These are phyloP conservation scores for Trichoderma sp. DNA, from an alignment of 2,329 filamentous ascomycete genomes.

Conservation along the genomic window DNA sequence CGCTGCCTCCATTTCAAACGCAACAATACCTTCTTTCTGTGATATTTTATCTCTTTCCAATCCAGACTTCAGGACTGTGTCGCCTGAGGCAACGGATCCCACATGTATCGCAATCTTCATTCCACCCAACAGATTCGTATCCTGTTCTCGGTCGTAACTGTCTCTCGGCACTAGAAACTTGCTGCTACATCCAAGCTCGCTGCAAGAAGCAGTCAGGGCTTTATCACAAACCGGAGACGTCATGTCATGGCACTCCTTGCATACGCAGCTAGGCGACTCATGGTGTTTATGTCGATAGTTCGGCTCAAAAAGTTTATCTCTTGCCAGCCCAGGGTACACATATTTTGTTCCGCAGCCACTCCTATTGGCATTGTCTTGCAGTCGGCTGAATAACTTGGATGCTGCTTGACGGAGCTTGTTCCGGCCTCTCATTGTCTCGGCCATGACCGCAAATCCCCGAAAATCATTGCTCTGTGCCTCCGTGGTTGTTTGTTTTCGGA, in stretches of 20 bases:
- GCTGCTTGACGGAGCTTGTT: neutral
- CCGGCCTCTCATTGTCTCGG: neutral
- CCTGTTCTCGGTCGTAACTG: no score
- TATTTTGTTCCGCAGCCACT: neutral
- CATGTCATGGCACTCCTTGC: neutral
- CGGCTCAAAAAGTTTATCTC: neutral
- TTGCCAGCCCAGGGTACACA: neutral
- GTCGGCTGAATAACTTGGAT: neutral
- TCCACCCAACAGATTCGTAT: no score
- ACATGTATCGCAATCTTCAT: neutral
- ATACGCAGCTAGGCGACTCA: neutral
- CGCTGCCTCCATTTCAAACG: neutral
- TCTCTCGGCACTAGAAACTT: neutral
- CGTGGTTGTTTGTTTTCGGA: neutral
- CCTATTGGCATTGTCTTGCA: neutral
- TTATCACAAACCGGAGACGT: neutral
- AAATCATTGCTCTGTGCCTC: neutral
- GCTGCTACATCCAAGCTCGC: neutral
- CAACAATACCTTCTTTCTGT: neutral
- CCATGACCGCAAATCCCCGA: neutral
- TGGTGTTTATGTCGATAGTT: neutral
- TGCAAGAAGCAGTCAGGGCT: neutral
- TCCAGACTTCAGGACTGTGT: neutral
- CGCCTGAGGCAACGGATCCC: neutral
- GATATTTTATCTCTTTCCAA: neutral